These are phyloP conservation scores for Talaromyces trachyspermus DNA, from an alignment of 495 filamentous ascomycete species.

Conservation along the genomic window DNA sequence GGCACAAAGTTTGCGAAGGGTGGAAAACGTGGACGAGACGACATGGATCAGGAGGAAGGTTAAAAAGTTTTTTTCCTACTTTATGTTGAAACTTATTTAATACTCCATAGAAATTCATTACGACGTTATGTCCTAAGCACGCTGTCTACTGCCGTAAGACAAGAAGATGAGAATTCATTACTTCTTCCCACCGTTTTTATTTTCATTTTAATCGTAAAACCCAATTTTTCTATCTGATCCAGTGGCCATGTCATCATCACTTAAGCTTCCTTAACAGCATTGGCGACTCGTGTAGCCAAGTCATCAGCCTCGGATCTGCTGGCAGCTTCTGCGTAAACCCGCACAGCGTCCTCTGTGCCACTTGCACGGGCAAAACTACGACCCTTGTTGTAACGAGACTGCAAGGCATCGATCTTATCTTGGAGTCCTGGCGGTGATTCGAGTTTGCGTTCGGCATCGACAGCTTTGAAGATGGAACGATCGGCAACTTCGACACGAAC, in stretches of 20 bases:
- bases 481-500: slow-evolving; percentile 84
- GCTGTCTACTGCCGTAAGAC: no score
- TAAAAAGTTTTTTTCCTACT: slow-evolving; percentile 3
- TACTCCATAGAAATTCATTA: background rate
- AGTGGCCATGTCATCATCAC: background rate
- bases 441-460: slow-evolving; percentile 84
- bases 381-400: slow-evolving; percentile 85
- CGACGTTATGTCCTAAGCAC: background rate
- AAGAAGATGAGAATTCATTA: background rate
- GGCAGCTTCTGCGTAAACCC: slow-evolving; percentile 95
- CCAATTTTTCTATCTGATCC: background rate
- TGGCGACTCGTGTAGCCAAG: slow-evolving; percentile 72
- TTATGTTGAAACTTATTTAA: background rate
- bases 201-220: no score
- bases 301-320: slow-evolving; percentile 78
- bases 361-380: slow-evolving; percentile 85
- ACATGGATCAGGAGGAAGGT: slow-evolving; percentile 76
- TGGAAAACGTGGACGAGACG: slow-evolving; percentile 57
- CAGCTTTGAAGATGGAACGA: slow-evolving; percentile 79
- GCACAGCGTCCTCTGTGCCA: slow-evolving; percentile 91
- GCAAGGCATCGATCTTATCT: slow-evolving; percentile 72
- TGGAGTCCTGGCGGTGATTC: slow-evolving; percentile 74
- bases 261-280: slow-evolving; percentile 50
- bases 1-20: slow-evolving; percentile 35
- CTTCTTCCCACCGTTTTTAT: background rate